Evolutionary conservation across 2,329 filamentous ascomycete genomes (phyloP), one percentile per base, ranked within the genome.

Genomic region (Chaetomiaceae sp.): DNA sequence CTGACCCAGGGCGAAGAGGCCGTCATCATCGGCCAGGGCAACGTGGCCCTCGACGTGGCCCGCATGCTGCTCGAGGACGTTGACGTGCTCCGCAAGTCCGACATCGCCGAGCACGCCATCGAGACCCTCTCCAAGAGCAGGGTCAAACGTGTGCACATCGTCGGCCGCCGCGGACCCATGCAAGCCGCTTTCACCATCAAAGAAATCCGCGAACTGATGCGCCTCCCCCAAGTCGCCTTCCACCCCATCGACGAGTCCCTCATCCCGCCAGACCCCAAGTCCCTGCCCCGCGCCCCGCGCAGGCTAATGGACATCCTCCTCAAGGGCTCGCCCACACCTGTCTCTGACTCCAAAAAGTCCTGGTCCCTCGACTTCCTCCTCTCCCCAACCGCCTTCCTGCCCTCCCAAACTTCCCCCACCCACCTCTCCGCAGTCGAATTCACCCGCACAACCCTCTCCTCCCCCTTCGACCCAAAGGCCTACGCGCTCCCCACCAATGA

Each of bases 111-210:
- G 57, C 81, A 89, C 63, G 94, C 94, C 1, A 70, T 97, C 14
- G 84, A 89, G 47, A 79, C 80, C 0, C 70, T 99, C 38, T 78
- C 83, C 1, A 80, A 75, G 60, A 96, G 88, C 68, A 86, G 76
- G 53, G 78, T 97, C 45, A 89, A 83, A 65, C 80, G 86, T 36
- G 90, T 99, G 2, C 85, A 87, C 55, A 80, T 99, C n/a, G 86
- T 97, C 20, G 94, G 92, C 12, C 81, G 94, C 62, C 81, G 94
- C 65, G 94, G 94, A 0, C 91, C 91, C 1, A 80, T 95, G 77
- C 91, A 96, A 85, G 92, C 90, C 22, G 85, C 94, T 1, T 97
- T 96, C 64, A 96, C 92, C 0, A 95, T 96, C 68, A 97, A 96
- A 70, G 94, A 99, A 73, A 74, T 90, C 15, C 84, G 94, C 33